phyloP scores from a whole-genome alignment of 352 stramenopile genomes.

The Pythium biforme region DNA sequence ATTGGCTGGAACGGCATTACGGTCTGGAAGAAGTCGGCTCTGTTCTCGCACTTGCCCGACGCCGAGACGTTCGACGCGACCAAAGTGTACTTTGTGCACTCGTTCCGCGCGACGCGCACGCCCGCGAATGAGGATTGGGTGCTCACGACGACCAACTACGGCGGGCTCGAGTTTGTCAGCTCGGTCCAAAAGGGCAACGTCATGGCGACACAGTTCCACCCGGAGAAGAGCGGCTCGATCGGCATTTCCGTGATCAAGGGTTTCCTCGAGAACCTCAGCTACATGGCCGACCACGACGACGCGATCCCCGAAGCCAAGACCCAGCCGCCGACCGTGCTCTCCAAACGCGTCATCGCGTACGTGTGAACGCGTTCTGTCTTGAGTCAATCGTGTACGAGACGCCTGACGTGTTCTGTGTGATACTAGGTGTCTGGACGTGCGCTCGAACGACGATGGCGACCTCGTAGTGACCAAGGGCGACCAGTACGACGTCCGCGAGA shows the following conservation, averaged over 20 bases:
- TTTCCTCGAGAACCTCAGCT: conserved; percentile 86
- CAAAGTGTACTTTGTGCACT: conserved; percentile 98
- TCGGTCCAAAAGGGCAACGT: conserved; percentile 95
- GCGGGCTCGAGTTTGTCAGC: conserved; percentile 91
- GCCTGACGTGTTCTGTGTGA: neutral
- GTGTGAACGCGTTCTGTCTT: too few species aligned
- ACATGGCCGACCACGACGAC: conserved; percentile 48
- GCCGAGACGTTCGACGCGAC: conserved; percentile 34
- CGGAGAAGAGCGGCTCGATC: conserved; percentile 95
- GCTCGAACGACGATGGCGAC: conserved; percentile 95
- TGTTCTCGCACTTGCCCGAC: conserved; percentile 51
- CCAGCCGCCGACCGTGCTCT: conserved; percentile 69
- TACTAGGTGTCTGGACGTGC: conserved; percentile 93
- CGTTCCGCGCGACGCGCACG: conserved; percentile 84
- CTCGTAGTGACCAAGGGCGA: conserved; percentile 99
- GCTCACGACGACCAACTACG: conserved; percentile 95
- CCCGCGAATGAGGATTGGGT: conserved; percentile 90
- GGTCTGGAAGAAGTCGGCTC: conserved; percentile 80
- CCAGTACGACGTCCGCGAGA: conserved; percentile 98
- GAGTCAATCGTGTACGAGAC: neutral
- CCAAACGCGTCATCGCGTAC: conserved; percentile 95
- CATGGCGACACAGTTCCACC: conserved; percentile 98
- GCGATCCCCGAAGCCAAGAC: conserved; percentile 30
- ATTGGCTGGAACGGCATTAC: conserved; percentile 98
- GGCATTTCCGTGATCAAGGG: conserved; percentile 92